Evolutionary conservation across 148 eudicot genomes (phyloP).

Genomic region (Pharnaceum exiguum): DNA sequence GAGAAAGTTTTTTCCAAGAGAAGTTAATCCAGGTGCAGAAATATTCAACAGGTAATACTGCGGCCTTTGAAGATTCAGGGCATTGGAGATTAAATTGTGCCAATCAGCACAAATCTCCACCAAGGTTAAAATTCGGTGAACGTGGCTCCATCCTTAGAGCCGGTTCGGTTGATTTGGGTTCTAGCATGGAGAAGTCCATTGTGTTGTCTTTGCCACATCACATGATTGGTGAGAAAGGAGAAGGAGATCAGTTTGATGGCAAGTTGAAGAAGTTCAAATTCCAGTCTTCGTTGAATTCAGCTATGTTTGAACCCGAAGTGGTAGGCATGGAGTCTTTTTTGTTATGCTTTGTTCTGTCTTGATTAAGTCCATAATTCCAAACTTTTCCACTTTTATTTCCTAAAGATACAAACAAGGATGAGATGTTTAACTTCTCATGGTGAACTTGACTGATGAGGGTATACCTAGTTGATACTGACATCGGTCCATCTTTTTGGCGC

Average conservation of each 20-base stretch:
- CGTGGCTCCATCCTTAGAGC: conserved; percentile 28
- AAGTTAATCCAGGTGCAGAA: conserved; percentile 1
- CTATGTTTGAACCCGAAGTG: conserved; percentile 25
- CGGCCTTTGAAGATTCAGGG: conserved; percentile 13
- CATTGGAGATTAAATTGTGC: conserved; percentile 8
- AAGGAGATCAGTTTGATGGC: conserved; percentile 11
- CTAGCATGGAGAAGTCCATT: conserved; percentile 18
- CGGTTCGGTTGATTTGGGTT: conserved; percentile 30
- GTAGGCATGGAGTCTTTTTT: too few species aligned
- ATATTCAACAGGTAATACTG: neutral
- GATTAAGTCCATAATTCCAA: neutral
- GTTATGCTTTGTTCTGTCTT: neutral
- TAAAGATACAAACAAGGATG: neutral
- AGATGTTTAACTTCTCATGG: conserved; percentile 1
- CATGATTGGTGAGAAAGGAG: conserved; percentile 18
- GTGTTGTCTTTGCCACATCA: conserved; percentile 24
- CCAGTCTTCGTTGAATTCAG: conserved; percentile 33
- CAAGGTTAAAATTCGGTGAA: conserved; percentile 19
- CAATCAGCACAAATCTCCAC: conserved; percentile 11
- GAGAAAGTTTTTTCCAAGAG: conserved; percentile 2
- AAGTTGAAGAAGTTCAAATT: conserved; percentile 13
- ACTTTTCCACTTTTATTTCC: neutral
- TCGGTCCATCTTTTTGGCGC: conserved; percentile 15
- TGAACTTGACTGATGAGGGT: neutral
- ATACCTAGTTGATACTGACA: conserved; percentile 3